Conservation (phyloP, 208 protist genomes). For the Crithidia bombi region DNA sequence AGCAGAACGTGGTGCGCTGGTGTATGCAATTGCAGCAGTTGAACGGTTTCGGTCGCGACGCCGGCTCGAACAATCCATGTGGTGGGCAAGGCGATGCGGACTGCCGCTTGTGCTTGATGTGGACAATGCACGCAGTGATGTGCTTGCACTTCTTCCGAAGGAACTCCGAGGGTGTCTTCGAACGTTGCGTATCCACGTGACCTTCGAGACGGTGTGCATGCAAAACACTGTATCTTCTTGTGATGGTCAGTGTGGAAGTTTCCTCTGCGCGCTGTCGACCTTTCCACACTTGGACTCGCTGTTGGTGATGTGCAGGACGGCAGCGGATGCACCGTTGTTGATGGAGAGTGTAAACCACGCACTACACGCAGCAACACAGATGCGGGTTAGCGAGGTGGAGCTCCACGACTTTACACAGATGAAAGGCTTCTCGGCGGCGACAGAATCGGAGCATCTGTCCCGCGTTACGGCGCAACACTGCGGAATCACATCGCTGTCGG, state of each 20-base stretch:
- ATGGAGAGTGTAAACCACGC: neutral
- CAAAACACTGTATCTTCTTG: neutral
- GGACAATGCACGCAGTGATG: neutral
- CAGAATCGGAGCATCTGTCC: neutral
- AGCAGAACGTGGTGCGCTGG: neutral
- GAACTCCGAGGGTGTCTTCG: neutral
- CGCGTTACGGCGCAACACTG: slow-evolving; percentile 2
- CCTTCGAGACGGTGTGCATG: neutral
- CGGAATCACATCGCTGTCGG: neutral
- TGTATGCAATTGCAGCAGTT: neutral
- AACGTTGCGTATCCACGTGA: neutral
- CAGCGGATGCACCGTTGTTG: neutral
- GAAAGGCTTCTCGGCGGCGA: neutral
- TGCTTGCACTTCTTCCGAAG: neutral
- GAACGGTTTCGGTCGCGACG: neutral
- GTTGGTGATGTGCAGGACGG: neutral
- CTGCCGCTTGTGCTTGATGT: neutral
- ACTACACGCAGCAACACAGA: neutral
- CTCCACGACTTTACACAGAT: neutral
- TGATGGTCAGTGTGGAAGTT: neutral
- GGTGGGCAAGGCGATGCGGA: slow-evolving; percentile 6
- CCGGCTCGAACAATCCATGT: neutral
- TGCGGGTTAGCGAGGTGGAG: slow-evolving; percentile 1
- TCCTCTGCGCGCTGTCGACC: slow-evolving; percentile 3
- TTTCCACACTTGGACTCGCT: neutral